Base-by-base conservation (phyloP, 129 eudicot genomes). In the Smallanthus sonchifolius region DNA sequence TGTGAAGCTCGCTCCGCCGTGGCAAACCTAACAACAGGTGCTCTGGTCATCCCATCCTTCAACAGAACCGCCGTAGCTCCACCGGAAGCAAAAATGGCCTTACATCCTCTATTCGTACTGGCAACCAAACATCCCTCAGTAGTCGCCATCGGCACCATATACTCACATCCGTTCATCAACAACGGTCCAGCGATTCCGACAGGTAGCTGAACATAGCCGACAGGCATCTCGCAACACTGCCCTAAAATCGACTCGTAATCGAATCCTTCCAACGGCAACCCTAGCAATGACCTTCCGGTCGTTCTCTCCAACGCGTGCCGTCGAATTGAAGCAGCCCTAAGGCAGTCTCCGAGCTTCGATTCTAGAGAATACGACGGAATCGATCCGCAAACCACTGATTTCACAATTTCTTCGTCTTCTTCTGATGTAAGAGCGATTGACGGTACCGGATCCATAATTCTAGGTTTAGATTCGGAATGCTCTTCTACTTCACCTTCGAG, bases 41-140 rank as follows among this genome's bases (percentile, higher is more conserved):
- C 89, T 66, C 89, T 81, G 5, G 86, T 85, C 86, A 85, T 85
- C 70, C 84, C 83, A 59, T 85, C 89, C 44, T 78, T 85, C 77
- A 85, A 75, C 66, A 85, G 45, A 51, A 81, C 62, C 60, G 84
- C 84, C 0, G 86, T 85, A 15, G 89, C 81, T 15, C 89, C 89
- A 43, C 89, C 89, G 9, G 74, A 70, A 0, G 82, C 81, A 39
- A 55, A 81, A 56, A 85, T 78, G 3, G 89, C 89, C 77, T 85
- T 85, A 39, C 89, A 85, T 4, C 89, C 89, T 45, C 89, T 78
- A 32, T 85, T 85, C 7, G 86, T 78, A 75, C 89, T 85, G 0
- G 89, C 89, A 16, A 85, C 86, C 82, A 85, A 78, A 75, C 89
- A 85, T 19, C 89, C 89, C 24, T 85, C 89, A 5, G 89, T 85